phyloP scores from a whole-genome alignment of 306 rosid genomes.

The Ammopiptanthus mongolicus region DNA sequence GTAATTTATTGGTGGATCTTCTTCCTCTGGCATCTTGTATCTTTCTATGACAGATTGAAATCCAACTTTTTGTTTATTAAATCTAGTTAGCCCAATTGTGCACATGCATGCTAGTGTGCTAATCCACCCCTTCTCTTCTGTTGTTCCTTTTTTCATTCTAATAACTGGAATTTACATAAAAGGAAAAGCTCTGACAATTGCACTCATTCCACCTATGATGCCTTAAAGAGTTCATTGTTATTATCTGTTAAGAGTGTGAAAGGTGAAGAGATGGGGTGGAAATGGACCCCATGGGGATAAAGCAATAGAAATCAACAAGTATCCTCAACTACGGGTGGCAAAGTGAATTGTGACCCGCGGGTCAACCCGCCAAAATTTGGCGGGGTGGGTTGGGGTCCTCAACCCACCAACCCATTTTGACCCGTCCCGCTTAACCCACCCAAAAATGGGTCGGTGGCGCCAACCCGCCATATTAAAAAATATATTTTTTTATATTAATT shows the following conservation, averaged over 20 bases:
- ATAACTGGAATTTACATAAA: constrained; percentile 10
- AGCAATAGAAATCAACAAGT: constrained; percentile 15
- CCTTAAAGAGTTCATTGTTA: constrained; percentile 1
- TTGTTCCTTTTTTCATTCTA: constrained; percentile 9
- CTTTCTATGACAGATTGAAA: constrained; percentile 27
- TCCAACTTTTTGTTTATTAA: constrained; percentile 30
- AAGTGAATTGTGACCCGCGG: too few species aligned
- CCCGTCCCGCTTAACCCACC: too few species aligned
- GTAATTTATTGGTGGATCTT: constrained; percentile 17
- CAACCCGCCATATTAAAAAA: too few species aligned
- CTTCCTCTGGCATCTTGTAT: constrained; percentile 31
- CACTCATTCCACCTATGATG: constrained; percentile 21
- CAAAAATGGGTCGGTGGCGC: too few species aligned
- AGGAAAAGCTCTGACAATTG: constrained; percentile 13
- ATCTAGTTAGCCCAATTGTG: constrained; percentile 9
- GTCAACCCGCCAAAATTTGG: too few species aligned
- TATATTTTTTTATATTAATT: too few species aligned
- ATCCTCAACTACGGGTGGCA: constrained; percentile 34
- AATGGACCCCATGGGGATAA: constrained; percentile 41
- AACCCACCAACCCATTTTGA: too few species aligned
- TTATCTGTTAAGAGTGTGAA: constrained; percentile 23
- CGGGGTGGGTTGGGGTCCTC: too few species aligned
- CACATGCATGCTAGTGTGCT: constrained; percentile 30
- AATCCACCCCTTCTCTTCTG: background rate
- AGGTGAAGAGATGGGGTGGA: constrained; percentile 6